These are phyloP conservation scores for Dictyostelium intermedium DNA, from an alignment of 78 protist species.

Conservation along the genomic window DNA sequence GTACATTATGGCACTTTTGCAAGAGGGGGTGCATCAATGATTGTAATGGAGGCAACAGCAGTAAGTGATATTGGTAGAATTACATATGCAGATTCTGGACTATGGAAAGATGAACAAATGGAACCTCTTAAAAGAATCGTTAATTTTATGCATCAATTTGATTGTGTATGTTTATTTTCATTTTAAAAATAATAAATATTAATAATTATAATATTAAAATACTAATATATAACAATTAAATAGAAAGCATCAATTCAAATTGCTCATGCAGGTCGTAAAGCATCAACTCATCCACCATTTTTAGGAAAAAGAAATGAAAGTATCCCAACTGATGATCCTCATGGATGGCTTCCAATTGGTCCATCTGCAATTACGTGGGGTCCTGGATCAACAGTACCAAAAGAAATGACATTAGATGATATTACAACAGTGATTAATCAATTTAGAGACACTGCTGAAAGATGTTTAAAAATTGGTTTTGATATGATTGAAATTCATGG, in stretches of 20 bases:
- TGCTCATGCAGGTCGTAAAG: conserved; percentile 70
- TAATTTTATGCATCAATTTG: conserved; percentile 3
- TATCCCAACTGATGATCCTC: neutral
- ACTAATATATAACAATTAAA: too few relatives aligned
- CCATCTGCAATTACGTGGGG: conserved; percentile 30
- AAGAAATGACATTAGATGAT: conserved; percentile 79
- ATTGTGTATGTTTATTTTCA: conserved; percentile 6
- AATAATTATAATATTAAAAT: too few relatives aligned
- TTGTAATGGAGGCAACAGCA: conserved; percentile 50
- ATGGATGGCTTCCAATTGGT: conserved; percentile 19
- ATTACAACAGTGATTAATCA: conserved; percentile 41
- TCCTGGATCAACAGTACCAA: conserved; percentile 34
- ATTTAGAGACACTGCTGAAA: conserved; percentile 73
- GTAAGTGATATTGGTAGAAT: conserved; percentile 46
- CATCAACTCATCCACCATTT: conserved; percentile 23
- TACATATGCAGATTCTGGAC: conserved; percentile 32
- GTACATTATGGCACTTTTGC: conserved; percentile 44
- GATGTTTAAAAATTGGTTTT: conserved; percentile 87
- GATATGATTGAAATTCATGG: conserved; percentile 94
- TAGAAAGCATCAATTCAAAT: conserved; percentile 38
- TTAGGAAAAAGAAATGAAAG: neutral
- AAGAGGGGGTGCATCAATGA: conserved; percentile 37
- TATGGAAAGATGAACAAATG: conserved; percentile 74
- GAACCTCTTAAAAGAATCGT: conserved; percentile 38
- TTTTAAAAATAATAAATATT: neutral